Evolutionary conservation across 768 basidiomycete species (phyloP).

Genomic region (Calocera cornea): DNA sequence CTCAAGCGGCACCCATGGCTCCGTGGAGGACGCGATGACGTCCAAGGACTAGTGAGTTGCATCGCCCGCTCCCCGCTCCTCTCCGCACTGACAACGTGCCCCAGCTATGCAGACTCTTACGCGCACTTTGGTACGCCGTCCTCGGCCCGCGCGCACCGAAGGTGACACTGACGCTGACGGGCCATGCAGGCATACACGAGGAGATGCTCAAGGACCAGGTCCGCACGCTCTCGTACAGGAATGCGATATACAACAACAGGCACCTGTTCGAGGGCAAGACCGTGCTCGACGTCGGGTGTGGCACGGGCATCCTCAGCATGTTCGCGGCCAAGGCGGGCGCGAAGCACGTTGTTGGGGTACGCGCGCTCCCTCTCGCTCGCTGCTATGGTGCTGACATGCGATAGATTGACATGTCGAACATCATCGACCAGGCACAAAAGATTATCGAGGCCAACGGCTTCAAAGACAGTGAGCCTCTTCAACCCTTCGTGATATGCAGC

Average conservation of each 20-base stretch:
- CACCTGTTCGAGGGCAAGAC: slow-evolving; percentile 95
- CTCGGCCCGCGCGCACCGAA: no score
- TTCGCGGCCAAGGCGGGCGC: slow-evolving; percentile 95
- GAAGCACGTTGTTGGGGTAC: slow-evolving; percentile 79
- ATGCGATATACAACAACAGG: slow-evolving; percentile 84
- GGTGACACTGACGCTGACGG: no score
- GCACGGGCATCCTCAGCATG: slow-evolving; percentile 96
- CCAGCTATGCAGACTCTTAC: slow-evolving; percentile 89
- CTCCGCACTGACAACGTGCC: background rate
- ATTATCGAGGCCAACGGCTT: slow-evolving; percentile 96
- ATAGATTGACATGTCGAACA: slow-evolving; percentile 99
- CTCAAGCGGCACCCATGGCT: background rate
- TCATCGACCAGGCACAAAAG: slow-evolving; percentile 96
- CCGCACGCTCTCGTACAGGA: slow-evolving; percentile 87
- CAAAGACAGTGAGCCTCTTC: slow-evolving; percentile 60
- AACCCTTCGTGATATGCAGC: background rate
- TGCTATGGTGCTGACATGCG: slow-evolving; percentile 5
- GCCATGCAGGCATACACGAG: slow-evolving; percentile 94
- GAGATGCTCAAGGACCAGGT: slow-evolving; percentile 98
- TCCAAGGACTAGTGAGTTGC: background rate
- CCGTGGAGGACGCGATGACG: background rate
- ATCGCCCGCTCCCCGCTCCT: background rate
- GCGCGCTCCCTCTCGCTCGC: slow-evolving; percentile 21
- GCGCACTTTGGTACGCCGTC: slow-evolving; percentile 89
- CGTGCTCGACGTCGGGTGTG: slow-evolving; percentile 95